Base-by-base conservation (phyloP, 2,329 filamentous ascomycete species). In the Didymella segeticola region DNA sequence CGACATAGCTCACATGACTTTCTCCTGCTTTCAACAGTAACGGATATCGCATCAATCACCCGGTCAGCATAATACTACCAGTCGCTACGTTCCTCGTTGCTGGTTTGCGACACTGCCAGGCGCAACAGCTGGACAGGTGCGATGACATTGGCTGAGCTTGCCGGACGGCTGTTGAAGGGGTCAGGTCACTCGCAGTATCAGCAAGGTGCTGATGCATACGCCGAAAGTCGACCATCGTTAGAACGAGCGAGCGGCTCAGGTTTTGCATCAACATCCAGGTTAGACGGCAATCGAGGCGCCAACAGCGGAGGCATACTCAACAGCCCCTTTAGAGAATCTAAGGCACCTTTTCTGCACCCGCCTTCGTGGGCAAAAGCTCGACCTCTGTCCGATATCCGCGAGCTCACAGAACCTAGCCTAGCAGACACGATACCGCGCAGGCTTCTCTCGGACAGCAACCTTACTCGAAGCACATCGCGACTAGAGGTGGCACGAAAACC, bases 311-410 rank as follows among this genome's bases (percentile, higher is more conserved):
- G 61, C 58, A 72, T 71, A 67, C 57, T 69, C 25, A 52, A 55
- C 49, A 68, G 57, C 43, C 56, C 53, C 17, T 58, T 66, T 41
- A 59, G 64, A 9, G 69, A 70, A 57, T 47, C 62, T 30, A 64
- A 59, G 62, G 65, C 53, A 38, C 54, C 62, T 26, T 63, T 70
- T 17, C 41, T 56, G 48, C 62, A 64, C 25, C 61, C 62, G 15
- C 57, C 65, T 26, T 64, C 69, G 4, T 74, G 71, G 69, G 69
- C 72, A 8, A 69, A 73, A 43, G 61, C 72, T 34, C 75, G 79
- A 38, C 78, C 79, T 37, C 63, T 81, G 23, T 81, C 79, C 36
- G 79, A 81, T 58, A 81, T 81, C 51, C 76, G 78, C 56, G 79
- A 81, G 60, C 68, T 80, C 58, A 81, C 78, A 10, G 79, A 81